These are phyloP conservation scores for Gautieria morchelliformis DNA, from an alignment of 768 basidiomycete genomes.

Conservation along the genomic window DNA sequence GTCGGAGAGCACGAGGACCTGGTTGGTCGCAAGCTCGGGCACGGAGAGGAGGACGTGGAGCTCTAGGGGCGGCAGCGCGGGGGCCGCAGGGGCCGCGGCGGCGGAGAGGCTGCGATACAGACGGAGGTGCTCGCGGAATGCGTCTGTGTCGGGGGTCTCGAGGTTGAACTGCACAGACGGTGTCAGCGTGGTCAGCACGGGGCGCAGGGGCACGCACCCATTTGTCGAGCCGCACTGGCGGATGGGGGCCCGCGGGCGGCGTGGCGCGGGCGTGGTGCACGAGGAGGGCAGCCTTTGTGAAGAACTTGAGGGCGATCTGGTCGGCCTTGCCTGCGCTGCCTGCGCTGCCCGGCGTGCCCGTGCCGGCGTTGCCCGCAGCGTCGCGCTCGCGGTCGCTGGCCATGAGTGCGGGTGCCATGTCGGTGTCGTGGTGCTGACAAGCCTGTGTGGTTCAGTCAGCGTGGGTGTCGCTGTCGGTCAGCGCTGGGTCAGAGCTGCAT, in stretches of 20 bases:
- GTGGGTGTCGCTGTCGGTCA: too few relatives aligned
- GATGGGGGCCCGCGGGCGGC: conserved; percentile 22
- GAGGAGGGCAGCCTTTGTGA: conserved; percentile 71
- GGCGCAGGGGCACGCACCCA: conserved; percentile 44
- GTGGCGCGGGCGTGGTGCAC: conserved; percentile 68
- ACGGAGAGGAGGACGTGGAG: conserved; percentile 63
- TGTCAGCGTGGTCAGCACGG: too few relatives aligned
- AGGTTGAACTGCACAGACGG: conserved; percentile 60
- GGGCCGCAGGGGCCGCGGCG: conserved; percentile 35
- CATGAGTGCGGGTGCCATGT: too few relatives aligned
- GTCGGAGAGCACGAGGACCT: conserved; percentile 59
- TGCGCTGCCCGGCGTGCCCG: too few relatives aligned
- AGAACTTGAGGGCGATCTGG: conserved; percentile 79
- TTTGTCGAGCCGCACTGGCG: conserved; percentile 54
- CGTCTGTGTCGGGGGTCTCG: conserved; percentile 64
- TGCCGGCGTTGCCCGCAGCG: too few relatives aligned
- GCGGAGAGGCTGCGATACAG: conserved; percentile 33
- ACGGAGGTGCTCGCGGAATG: conserved; percentile 54
- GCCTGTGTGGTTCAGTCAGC: too few relatives aligned
- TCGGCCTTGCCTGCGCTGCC: conserved; percentile 49
- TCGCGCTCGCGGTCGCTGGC: too few relatives aligned
- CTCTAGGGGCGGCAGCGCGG: conserved; percentile 39
- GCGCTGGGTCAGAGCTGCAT: too few relatives aligned
- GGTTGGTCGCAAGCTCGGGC: conserved; percentile 59
- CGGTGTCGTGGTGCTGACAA: too few relatives aligned